These are phyloP conservation scores for Nemania abortiva DNA, from an alignment of 2,329 filamentous ascomycete species.

Conservation along the genomic window DNA sequence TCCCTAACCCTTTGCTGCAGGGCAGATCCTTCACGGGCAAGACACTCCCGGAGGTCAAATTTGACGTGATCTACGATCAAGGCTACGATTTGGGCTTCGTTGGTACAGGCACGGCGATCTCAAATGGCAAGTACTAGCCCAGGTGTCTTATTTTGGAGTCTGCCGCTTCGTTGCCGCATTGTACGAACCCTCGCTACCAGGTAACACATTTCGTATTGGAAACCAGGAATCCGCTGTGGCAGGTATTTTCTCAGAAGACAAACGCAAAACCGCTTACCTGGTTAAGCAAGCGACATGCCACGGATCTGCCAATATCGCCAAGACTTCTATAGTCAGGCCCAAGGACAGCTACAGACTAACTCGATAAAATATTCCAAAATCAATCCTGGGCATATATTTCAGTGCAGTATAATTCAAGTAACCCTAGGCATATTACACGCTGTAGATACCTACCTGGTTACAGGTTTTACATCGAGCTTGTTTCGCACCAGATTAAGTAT, in stretches of 20 bases:
- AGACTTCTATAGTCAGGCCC: slow-evolving; percentile 14
- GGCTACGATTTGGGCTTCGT: slow-evolving; percentile 14
- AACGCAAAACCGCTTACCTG: slow-evolving; percentile 23
- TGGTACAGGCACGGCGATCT: slow-evolving; percentile 16
- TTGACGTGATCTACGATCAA: slow-evolving; percentile 22
- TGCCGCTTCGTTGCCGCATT: slow-evolving; percentile 5
- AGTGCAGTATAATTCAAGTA: too few species aligned
- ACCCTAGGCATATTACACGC: background rate
- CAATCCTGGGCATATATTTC: slow-evolving; percentile 10
- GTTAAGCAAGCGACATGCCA: background rate
- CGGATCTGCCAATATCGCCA: slow-evolving; percentile 3
- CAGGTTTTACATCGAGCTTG: too few species aligned
- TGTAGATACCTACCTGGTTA: too few species aligned
- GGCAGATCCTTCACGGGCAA: slow-evolving; percentile 36
- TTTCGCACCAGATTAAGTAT: too few species aligned
- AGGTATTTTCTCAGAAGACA: slow-evolving; percentile 4
- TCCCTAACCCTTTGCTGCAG: slow-evolving; percentile 36
- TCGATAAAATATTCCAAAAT: slow-evolving; percentile 19
- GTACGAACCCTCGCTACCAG: background rate
- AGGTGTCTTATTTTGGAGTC: background rate
- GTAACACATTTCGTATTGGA: background rate
- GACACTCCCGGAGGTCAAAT: slow-evolving; percentile 30
- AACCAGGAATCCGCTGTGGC: background rate
- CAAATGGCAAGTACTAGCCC: background rate
- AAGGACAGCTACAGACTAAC: slow-evolving; percentile 17